Conservation (phyloP, 2,329 filamentous ascomycete species). For the Fusarium poae region DNA sequence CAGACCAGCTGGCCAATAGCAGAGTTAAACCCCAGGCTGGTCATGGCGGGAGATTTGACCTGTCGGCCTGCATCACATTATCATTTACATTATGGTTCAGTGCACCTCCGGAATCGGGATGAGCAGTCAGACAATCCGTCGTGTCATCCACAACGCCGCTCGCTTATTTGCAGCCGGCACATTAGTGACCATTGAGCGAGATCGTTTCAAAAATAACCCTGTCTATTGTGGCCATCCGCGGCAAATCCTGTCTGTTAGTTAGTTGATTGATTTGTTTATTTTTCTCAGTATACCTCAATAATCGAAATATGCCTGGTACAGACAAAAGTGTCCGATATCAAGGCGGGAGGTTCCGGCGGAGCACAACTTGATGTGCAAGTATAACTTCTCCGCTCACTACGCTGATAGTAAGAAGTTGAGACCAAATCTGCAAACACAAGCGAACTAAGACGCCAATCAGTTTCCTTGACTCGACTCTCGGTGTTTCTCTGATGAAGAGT, state of each 20-base stretch:
- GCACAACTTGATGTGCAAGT: slow-evolving; percentile 16
- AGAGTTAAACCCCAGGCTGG: slow-evolving; percentile 32
- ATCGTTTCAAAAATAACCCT: not conserved
- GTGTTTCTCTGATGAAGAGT: slow-evolving; percentile 29
- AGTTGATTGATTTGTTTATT: not conserved
- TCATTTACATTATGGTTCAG: not conserved
- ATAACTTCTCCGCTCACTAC: slow-evolving; percentile 28
- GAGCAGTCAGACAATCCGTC: not conserved
- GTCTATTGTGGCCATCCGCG: not conserved
- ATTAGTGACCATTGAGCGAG: not conserved
- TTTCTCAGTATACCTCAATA: slow-evolving; percentile 17
- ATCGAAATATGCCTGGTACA: slow-evolving; percentile 3
- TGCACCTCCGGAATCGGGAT: slow-evolving; percentile 38
- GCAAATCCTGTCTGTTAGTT: not conserved
- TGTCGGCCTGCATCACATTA: slow-evolving; percentile 34
- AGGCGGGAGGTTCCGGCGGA: slow-evolving; percentile 18
- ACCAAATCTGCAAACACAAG: slow-evolving; percentile 2
- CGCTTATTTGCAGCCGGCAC: not conserved
- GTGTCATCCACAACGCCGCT: not conserved
- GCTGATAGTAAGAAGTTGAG: slow-evolving; percentile 13
- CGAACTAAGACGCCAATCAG: slow-evolving; percentile 36
- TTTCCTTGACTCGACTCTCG: slow-evolving; percentile 8
- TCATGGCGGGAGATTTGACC: slow-evolving; percentile 30
- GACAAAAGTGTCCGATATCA: not conserved
- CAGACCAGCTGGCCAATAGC: slow-evolving; percentile 32